Conservation (phyloP, 768 basidiomycete species). For the Rhodosporidiobolus sp. region DNA sequence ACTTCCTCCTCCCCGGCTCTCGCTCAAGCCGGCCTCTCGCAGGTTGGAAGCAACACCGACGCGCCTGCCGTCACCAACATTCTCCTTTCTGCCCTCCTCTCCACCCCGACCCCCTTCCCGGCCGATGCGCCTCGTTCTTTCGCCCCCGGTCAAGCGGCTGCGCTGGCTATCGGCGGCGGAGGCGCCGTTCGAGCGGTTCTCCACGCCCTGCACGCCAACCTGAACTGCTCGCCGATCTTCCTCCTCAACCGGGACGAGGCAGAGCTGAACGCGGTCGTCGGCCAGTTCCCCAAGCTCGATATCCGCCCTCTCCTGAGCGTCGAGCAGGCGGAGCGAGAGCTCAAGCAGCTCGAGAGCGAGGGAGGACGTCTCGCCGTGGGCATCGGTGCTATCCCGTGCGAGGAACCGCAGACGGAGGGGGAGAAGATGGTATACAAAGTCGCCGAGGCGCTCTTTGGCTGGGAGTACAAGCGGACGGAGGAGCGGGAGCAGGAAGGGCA, state of each 20-base stretch:
- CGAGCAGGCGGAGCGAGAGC: background rate
- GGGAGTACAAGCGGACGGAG: background rate
- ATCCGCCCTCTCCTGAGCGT: background rate
- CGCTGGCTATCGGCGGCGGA: slow-evolving; percentile 1
- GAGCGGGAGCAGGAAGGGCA: background rate
- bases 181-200: background rate
- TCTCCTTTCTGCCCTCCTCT: background rate
- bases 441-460: background rate
- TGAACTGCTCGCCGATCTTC: background rate
- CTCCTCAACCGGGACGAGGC: background rate
- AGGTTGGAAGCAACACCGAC: slow-evolving; percentile 1
- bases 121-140: background rate
- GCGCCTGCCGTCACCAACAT: background rate
- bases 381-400: background rate
- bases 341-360: background rate
- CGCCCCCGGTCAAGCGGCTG: background rate
- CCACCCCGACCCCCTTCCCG: background rate
- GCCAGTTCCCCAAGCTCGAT: background rate
- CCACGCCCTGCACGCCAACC: background rate
- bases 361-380: background rate
- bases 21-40: background rate
- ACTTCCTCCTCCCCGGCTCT: background rate
- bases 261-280: background rate
- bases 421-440: slow-evolving; percentile 4
- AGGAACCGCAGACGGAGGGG: background rate